phyloP scores from a whole-genome alignment of 2,329 filamentous ascomycete genomes.

The Colletotrichum trifolii region DNA sequence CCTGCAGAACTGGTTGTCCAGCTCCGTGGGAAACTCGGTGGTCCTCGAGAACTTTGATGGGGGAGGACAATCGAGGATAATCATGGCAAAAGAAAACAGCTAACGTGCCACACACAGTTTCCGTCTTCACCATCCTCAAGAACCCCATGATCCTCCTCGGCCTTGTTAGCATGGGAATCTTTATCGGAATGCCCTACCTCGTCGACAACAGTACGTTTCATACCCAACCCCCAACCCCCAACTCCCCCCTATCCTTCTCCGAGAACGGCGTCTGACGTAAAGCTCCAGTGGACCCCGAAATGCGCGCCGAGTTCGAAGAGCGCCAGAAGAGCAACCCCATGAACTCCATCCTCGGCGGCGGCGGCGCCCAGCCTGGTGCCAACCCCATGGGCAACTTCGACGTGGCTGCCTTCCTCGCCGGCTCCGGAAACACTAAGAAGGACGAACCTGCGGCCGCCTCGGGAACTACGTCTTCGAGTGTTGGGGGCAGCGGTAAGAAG shows the following conservation, averaged over 20 bases:
- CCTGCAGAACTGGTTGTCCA: too few species aligned
- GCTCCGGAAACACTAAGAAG: constrained; percentile 59
- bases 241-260: background rate
- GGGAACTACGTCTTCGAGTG: constrained; percentile 38
- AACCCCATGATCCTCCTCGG: constrained; percentile 98
- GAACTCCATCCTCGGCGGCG: constrained; percentile 62
- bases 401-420: constrained; percentile 72
- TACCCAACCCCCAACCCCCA: constrained; percentile 3
- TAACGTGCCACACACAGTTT: constrained; percentile 64
- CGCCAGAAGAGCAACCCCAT: constrained; percentile 83
- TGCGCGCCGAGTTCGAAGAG: constrained; percentile 90
- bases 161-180: constrained; percentile 82
- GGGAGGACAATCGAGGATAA: background rate
- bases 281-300: constrained; percentile 90
- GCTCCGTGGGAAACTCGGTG: too few species aligned
- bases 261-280: too few species aligned
- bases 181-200: constrained; percentile 93
- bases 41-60: too few species aligned
- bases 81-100: background rate
- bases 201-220: constrained; percentile 88
- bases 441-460: constrained; percentile 47
- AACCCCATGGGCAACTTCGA: constrained; percentile 68
- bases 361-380: constrained; percentile 38
- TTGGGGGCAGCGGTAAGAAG: constrained; percentile 46
- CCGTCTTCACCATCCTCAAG: constrained; percentile 84